These are phyloP conservation scores for Vitis labrusca DNA, from an alignment of 164 flowering plant species.

Conservation along the genomic window DNA sequence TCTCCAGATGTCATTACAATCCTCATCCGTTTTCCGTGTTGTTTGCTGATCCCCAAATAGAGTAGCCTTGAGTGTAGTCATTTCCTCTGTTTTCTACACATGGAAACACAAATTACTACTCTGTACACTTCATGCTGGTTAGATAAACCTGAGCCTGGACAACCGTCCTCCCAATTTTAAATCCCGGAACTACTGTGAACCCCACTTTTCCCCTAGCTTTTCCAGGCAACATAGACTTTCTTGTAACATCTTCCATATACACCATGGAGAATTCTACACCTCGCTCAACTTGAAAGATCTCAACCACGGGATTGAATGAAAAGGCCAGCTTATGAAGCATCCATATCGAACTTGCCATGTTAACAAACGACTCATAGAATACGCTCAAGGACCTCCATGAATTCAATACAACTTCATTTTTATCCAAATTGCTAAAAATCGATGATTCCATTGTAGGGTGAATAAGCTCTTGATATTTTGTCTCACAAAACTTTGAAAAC, in stretches of 20 bases:
- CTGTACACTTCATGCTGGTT: conserved; percentile 27
- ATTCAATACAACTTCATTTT: conserved; percentile 48
- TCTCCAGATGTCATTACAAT: neutral
- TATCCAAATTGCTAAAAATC: conserved; percentile 58
- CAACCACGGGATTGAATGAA: conserved; percentile 70
- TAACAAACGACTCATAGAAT: conserved; percentile 74
- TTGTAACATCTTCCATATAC: conserved; percentile 77
- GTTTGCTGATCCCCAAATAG: neutral
- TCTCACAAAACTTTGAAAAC: conserved; percentile 75
- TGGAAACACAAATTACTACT: conserved; percentile 10
- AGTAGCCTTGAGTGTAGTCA: neutral
- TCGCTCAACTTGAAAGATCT: conserved; percentile 80
- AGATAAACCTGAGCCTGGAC: conserved; percentile 88
- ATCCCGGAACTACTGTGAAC: conserved; percentile 91
- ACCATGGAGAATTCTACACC: conserved; percentile 80
- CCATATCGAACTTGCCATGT: conserved; percentile 90
- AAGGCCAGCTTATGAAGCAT: conserved; percentile 80
- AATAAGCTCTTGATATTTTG: conserved; percentile 73
- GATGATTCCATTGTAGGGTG: conserved; percentile 88
- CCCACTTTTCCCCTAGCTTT: conserved; percentile 61
- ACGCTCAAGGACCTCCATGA: conserved; percentile 69
- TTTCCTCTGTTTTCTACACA: conserved; percentile 2
- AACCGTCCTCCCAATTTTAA: conserved; percentile 73
- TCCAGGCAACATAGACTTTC: conserved; percentile 20
- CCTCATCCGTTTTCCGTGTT: neutral